Evolutionary conservation across 768 basidiomycete species (phyloP), one percentile per base, ranked within the genome.

Genomic region (Xerocomellus amylosporus): DNA sequence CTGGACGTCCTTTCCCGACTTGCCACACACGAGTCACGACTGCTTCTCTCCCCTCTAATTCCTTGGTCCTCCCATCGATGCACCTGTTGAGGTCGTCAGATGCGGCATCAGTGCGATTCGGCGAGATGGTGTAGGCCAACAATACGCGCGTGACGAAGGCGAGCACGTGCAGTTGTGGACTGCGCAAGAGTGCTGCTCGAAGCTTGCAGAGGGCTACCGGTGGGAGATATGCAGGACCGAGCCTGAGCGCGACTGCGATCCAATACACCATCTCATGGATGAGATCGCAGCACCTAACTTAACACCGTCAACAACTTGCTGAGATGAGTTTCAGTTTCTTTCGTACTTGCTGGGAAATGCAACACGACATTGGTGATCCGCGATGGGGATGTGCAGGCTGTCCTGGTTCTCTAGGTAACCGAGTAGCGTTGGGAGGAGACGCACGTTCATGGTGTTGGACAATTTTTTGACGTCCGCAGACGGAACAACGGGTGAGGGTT

Each of bases 121-220:
- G 76, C 0, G 83, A 76, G 0, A 92, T 93, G 41, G 94, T 79
- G 52, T 91, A 83, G n/a, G 85, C 80, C 36, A 98, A 75, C 19
- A 98, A 72, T 0, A 90, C 80, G 62, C 98, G 95, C 0, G 82
- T 80, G 2, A 86, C 85, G 57, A 87, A 89, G 2, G 95, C 94
- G 30, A 98, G 77, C 17, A 98, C 84, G 68, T 99, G 96, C 0
- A 98, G 80, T 51, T 98, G 96, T 1, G 97, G 96, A 7, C 97
- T 97, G 19, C 95, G 89, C 33, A 84, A 64, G 28, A 99, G 81
- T 1, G 94, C n/a, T 1, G 77, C 82, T 19, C 90, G 81, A 45
- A 98, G 75, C 67, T 98, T 94, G 34, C 83, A 83, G 37, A 98
- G 71, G 30, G 90, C 77, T 24, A 24, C 24, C 15, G 83, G 70